Percentiles rank a stretch among this genome's conserved stretches.
Evolutionary conservation across 306 rosid genomes (phyloP).

Genomic region (Rubus idaeus): DNA sequence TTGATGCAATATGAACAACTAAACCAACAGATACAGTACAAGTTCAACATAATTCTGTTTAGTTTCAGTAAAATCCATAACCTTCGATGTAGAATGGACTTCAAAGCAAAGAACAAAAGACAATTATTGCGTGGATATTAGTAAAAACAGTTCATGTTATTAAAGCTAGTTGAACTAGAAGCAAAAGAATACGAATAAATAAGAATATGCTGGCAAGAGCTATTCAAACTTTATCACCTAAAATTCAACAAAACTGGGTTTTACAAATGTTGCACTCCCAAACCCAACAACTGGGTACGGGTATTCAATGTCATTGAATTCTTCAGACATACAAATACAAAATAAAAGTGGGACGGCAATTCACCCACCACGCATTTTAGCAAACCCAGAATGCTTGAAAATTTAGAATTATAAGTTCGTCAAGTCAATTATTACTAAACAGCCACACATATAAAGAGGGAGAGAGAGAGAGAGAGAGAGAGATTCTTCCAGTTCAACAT

Average conservation of each 20-base stretch:
- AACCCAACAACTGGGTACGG: neutral
- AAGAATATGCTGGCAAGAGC: neutral
- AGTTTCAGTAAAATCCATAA: constrained; percentile 3
- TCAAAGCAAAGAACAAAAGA: neutral
- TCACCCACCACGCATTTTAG: constrained; percentile 34
- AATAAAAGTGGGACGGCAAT: neutral
- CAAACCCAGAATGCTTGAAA: constrained; percentile 13
- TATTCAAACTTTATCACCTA: neutral
- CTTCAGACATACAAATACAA: neutral
- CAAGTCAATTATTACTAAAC: neutral
- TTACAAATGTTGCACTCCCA: constrained; percentile 8
- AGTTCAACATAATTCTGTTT: constrained; percentile 17
- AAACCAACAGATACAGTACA: constrained; percentile 7
- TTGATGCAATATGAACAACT: constrained; percentile 21
- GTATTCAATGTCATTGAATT: neutral
- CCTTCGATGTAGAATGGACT: neutral
- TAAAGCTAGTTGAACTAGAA: neutral
- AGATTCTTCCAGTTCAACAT: constrained; percentile 43
- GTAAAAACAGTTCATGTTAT: neutral
- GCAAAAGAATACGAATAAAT: neutral
- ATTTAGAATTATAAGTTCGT: neutral
- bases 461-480: constrained; percentile 3
- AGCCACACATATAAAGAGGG: neutral
- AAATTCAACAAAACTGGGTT: neutral
- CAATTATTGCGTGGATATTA: neutral